Evolutionary conservation across 225 moss, liverwort and hornwort genomes (phyloP).

Genomic region (Polytrichum formosum): DNA sequence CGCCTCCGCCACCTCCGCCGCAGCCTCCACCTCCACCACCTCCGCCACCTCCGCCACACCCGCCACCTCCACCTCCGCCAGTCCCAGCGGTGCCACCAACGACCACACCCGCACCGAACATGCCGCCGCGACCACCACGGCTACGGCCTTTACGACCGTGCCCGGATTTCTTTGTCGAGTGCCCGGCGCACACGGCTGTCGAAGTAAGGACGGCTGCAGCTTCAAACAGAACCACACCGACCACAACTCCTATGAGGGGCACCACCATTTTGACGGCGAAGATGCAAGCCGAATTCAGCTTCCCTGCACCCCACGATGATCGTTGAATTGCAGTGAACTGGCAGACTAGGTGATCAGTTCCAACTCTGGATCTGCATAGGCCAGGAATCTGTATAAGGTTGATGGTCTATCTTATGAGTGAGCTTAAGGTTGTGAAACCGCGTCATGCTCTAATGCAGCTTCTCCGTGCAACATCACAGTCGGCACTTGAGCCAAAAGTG

Average conservation of each 20-base stretch:
- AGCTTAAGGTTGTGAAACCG: too few species aligned
- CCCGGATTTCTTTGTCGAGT: background rate
- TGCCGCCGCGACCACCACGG: background rate
- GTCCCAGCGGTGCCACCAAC: background rate
- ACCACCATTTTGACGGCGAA: background rate
- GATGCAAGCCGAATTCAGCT: too few species aligned
- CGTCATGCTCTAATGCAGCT: too few species aligned
- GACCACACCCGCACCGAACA: background rate
- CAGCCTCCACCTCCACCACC: background rate
- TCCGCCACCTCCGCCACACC: background rate
- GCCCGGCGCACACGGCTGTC: conserved; percentile 6
- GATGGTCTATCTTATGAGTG: too few species aligned
- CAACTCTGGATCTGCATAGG: too few species aligned
- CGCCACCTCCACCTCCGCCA: background rate
- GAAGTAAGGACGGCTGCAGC: conserved; percentile 9
- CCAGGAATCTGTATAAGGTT: too few species aligned
- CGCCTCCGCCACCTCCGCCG: background rate
- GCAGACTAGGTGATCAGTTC: too few species aligned
- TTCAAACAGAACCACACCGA: conserved; percentile 4
- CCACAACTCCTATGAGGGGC: conserved; percentile 4
- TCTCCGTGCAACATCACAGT: too few species aligned
- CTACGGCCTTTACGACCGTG: too few species aligned
- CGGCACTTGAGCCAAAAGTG: too few species aligned
- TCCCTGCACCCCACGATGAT: too few species aligned
- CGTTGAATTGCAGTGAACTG: too few species aligned